Evolutionary conservation across 2,329 filamentous ascomycete species (phyloP), one percentile per base, ranked within the genome.

Genomic region (Colletotrichum sp.): DNA sequence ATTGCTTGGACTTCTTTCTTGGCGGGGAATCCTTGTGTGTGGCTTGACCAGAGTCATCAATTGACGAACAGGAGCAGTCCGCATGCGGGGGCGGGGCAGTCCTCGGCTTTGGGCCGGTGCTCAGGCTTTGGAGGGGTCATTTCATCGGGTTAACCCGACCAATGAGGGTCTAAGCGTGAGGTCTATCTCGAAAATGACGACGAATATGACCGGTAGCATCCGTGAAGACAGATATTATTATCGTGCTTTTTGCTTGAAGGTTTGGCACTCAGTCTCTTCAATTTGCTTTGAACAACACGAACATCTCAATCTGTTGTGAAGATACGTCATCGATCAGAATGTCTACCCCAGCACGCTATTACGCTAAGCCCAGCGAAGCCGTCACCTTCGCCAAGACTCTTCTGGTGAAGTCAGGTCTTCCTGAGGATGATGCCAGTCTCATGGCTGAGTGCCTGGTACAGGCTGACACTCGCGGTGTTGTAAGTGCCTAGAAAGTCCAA

Each of bases 381-480:
- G 80, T 73, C 6, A 83, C 82, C 3, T 92, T 93, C 71, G 87
- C 90, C 8, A 84, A 89, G 79, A 84, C 85, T 8, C 85, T 95
- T 12, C 88, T 95, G 30, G 79, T 84, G 75, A 92, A 87, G 28
- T 92, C 95, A 80, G 90, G 90, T 5, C 92, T 94, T 0, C 84
- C 92, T 0, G 72, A 83, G 0, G 82, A 87, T 5, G 90, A 94
- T 78, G 93, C 95, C 18, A 77, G 84, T 6, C 91, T 92, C 52
- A 85, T 95, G 15, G 92, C 94, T 16, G 85, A 86, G 76, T 94
- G 92, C 76, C 90, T 96, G 2, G 89, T 96, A 1, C 90, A 91
- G 44, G 94, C 95, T 13, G 95, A 96, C 79, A 89, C 96, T 1
- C 92, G 94, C 57, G 95, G 94, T 65, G 92, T 96, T 30, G 94